A percentile compares a stretch with the other conserved stretches of the same genome.
phyloP scores from a whole-genome alignment of 176 grass and related monocot species.

The Tuctoria greenei region DNA sequence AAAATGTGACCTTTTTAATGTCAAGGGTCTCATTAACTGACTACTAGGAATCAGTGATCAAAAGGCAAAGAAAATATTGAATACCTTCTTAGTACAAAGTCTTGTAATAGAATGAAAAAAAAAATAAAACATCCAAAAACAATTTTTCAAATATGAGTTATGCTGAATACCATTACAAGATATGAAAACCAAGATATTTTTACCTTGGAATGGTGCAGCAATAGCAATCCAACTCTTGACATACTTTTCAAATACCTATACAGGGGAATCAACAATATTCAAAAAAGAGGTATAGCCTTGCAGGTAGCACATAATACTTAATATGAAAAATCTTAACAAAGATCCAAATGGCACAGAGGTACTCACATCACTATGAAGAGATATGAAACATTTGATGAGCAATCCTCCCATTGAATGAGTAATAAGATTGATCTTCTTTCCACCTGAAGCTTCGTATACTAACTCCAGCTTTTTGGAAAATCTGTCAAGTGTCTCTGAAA shows the following conservation, averaged over 20 bases:
- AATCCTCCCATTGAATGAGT: conserved; percentile 98
- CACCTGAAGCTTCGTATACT: conserved; percentile 72
- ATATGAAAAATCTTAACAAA: conserved; percentile 32
- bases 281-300: not conserved
- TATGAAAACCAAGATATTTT: not conserved
- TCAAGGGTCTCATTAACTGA: not conserved
- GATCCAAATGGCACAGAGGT: conserved; percentile 29
- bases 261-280: conserved; percentile 16
- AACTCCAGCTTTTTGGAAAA: conserved; percentile 81
- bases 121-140: not conserved
- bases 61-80: not conserved
- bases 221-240: conserved; percentile 98
- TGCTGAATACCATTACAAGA: not conserved
- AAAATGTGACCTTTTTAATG: not conserved
- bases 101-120: not conserved
- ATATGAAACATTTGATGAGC: conserved; percentile 87
- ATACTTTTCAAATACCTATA: conserved; percentile 90
- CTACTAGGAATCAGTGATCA: not conserved
- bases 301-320: not conserved
- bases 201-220: conserved; percentile 99
- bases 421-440: conserved; percentile 84
- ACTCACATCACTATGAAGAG: conserved; percentile 82
- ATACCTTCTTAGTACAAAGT: not conserved
- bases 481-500: conserved; percentile 72
- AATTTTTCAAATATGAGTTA: not conserved